Evolutionary conservation across 2,329 filamentous ascomycete species (phyloP).

Genomic region (Diaporthe amygdali): DNA sequence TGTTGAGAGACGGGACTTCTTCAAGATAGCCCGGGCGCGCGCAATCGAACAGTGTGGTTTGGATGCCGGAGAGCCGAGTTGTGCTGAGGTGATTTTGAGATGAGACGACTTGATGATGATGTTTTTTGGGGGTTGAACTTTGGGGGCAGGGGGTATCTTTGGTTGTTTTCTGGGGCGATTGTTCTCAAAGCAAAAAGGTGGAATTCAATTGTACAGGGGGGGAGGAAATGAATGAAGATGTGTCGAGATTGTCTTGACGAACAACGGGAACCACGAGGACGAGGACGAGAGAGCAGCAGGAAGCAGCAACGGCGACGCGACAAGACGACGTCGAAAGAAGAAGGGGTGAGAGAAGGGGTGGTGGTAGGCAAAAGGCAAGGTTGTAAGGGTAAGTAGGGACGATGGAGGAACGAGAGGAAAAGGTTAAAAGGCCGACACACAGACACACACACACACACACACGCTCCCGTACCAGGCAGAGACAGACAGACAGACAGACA

Average conservation of each 20-base stretch:
- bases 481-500: neutral
- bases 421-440: constrained; percentile 9
- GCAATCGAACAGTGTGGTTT: neutral
- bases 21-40: constrained; percentile 12
- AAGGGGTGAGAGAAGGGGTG: neutral
- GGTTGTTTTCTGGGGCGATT: neutral
- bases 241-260: neutral
- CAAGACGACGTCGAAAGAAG: constrained; percentile 11
- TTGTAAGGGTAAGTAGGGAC: neutral
- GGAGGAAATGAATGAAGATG: constrained; percentile 4
- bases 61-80: neutral
- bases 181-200: neutral
- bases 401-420: constrained; percentile 15
- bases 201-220: constrained; percentile 15
- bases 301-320: neutral
- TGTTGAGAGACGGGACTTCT: constrained; percentile 3
- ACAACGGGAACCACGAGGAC: neutral
- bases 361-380: neutral
- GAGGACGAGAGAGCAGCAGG: neutral
- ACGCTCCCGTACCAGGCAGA: neutral
- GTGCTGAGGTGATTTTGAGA: neutral
- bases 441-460: neutral
- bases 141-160: constrained; percentile 2
- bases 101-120: neutral
- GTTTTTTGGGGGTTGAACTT: neutral